Base-by-base conservation (phyloP, 352 stramenopile genomes). In the Blastocystis hominis region DNA sequence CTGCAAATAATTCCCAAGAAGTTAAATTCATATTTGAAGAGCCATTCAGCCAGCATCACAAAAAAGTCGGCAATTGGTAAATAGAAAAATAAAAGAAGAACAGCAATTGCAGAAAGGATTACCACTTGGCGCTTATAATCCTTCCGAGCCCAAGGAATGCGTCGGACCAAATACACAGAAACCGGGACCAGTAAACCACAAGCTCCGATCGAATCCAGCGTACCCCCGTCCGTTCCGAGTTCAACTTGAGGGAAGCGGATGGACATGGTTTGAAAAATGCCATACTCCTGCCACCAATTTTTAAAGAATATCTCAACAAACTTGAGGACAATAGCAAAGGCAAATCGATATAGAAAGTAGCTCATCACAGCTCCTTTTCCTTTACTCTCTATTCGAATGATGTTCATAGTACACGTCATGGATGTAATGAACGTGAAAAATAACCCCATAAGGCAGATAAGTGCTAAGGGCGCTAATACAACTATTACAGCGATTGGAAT, bases 371-470 rank as follows among this genome's bases (percentile, higher is more conserved):
- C 72, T 10, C 55, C 46, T 30, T 64, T 66, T 30, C 72, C 72
- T 34, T 84, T 63, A 47, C 62, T 84, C 56, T 84, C 72, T 53
- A 84, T 84, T 34, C 54, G 30, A n/a, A 84, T 68, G 10, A 84
- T 46, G n/a, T 30, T 66, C n/a, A 84, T 84, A n/a, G 72, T 66
- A 46, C 72, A 84, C 38, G 72, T 64, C n/a, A 84, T 84, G 13
- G 72, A 68, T 17, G 72, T 84, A 47, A 84, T 84, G 47, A 84
- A 84, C 3, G 72, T 84, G 30, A 84, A 84, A 46, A 84, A 84
- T 24, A 84, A 24, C 10, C 72, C 72, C 72, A 84, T 84, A 24
- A 84, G 24, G 15, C 24, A 68, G 13, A 84, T 42, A 42, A 84
- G 53, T 4, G 72, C 72, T 15, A 84, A 47, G 9, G 72, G 72